phyloP scores from a whole-genome alignment of 2,329 filamentous ascomycete species.

The Nigrograna mackinnonii region DNA sequence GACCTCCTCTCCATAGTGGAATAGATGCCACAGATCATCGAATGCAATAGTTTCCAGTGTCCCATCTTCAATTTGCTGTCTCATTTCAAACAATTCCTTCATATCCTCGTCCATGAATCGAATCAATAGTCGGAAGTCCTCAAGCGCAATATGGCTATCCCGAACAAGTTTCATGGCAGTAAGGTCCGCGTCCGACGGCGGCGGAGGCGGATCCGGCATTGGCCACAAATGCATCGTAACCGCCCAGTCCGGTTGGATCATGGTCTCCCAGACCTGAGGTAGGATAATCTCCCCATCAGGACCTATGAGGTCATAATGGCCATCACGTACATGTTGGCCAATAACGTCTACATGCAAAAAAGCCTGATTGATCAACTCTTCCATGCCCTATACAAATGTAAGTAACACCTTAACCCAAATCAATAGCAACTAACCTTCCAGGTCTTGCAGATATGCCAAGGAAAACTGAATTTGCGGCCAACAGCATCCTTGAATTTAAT shows the following conservation, averaged over 20 bases:
- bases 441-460: constrained; percentile 80
- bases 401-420: constrained; percentile 35
- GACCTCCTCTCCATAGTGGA: neutral
- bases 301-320: constrained; percentile 51
- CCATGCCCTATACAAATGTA: constrained; percentile 46
- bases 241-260: constrained; percentile 48
- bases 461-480: constrained; percentile 91
- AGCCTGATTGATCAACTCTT: constrained; percentile 49
- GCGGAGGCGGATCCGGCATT: constrained; percentile 35
- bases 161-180: no score
- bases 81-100: neutral
- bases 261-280: constrained; percentile 49
- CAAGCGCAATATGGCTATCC: no score
- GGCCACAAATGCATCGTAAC: constrained; percentile 52
- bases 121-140: neutral
- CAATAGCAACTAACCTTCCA: constrained; percentile 84
- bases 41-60: neutral
- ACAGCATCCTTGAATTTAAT: constrained; percentile 93
- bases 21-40: neutral
- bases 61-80: neutral
- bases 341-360: constrained; percentile 49
- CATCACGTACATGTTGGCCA: constrained; percentile 45
- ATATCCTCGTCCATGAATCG: neutral
- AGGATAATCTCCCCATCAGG: constrained; percentile 51
- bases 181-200: no score